Evolutionary conservation across 768 basidiomycete species (phyloP).

Genomic region (Leccinum rimulosum): DNA sequence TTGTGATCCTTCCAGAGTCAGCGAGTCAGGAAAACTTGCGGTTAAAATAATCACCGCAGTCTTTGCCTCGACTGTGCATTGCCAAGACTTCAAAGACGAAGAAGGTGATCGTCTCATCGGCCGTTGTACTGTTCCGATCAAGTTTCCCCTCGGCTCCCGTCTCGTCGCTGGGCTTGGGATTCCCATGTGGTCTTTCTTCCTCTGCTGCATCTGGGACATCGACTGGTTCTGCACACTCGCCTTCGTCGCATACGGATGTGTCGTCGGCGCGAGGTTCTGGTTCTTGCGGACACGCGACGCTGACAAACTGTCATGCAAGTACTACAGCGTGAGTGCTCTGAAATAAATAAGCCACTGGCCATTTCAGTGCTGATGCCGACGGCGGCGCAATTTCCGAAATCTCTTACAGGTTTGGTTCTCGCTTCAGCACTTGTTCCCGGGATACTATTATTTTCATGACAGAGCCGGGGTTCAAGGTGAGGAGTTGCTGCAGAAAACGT

Average conservation of each 20-base stretch:
- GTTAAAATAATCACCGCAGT: slow-evolving; percentile 36
- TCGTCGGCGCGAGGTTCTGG: slow-evolving; percentile 36
- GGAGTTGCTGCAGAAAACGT: slow-evolving; percentile 20
- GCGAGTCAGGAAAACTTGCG: slow-evolving; percentile 30
- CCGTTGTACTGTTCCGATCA: slow-evolving; percentile 44
- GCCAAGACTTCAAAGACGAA: slow-evolving; percentile 48
- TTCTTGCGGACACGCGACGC: slow-evolving; percentile 25
- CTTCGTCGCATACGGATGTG: slow-evolving; percentile 32
- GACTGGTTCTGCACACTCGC: slow-evolving; percentile 20
- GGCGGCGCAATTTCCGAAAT: too few relatives aligned
- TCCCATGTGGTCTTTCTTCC: slow-evolving; percentile 37
- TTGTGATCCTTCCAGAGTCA: slow-evolving; percentile 22
- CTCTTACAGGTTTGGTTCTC: too few relatives aligned
- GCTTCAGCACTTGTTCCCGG: too few relatives aligned
- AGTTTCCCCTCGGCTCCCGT: slow-evolving; percentile 38
- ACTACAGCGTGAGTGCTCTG: slow-evolving; percentile 33
- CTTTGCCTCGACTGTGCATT: slow-evolving; percentile 46
- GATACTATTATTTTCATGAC: too few relatives aligned
- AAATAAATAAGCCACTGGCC: slow-evolving; percentile 9
- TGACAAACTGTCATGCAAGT: slow-evolving; percentile 36
- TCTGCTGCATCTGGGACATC: slow-evolving; percentile 37
- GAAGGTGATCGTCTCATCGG: slow-evolving; percentile 41
- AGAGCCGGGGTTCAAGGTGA: slow-evolving; percentile 2
- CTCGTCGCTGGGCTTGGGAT: slow-evolving; percentile 34
- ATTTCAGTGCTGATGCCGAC: too few relatives aligned